Conservation (phyloP, 805 yeast species). For the Metschnikowia borealis region DNA sequence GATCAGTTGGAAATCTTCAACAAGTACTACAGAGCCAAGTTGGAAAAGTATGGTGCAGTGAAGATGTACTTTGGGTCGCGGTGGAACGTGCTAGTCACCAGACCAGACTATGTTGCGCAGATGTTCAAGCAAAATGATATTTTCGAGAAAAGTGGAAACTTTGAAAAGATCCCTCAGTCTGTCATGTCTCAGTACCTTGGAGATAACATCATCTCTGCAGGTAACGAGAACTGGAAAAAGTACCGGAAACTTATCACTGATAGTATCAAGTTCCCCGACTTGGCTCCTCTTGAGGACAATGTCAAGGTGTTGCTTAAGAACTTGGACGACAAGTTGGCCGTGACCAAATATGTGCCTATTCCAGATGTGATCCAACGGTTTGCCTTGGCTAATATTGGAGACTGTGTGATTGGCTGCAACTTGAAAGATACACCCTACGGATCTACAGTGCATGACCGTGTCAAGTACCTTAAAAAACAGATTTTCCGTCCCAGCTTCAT, state of each 20-base stretch:
- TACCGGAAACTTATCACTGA: constrained; percentile 44
- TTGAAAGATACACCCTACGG: constrained; percentile 35
- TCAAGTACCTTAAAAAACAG: constrained; percentile 46
- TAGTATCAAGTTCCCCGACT: constrained; percentile 49
- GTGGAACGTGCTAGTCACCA: constrained; percentile 55
- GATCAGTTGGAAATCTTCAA: constrained; percentile 50
- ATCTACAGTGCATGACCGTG: constrained; percentile 33
- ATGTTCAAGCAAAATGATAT: constrained; percentile 46
- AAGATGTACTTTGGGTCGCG: constrained; percentile 57
- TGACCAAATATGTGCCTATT: background rate
- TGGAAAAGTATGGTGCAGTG: constrained; percentile 54
- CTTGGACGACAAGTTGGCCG: constrained; percentile 19
- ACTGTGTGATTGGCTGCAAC: constrained; percentile 48
- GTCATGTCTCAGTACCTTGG: constrained; percentile 55
- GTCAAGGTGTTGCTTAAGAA: constrained; percentile 27
- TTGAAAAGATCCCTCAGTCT: constrained; percentile 52
- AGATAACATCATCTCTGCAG: constrained; percentile 57
- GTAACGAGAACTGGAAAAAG: constrained; percentile 47
- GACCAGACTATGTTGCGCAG: constrained; percentile 44
- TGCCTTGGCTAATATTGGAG: constrained; percentile 47
- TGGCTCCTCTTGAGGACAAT: constrained; percentile 36
- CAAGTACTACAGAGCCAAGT: constrained; percentile 37
- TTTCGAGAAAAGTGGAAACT: constrained; percentile 59
- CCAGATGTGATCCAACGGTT: constrained; percentile 43
- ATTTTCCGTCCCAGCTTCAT: constrained; percentile 53